Percentiles rank a stretch among this genome's conserved stretches.
phyloP scores from a whole-genome alignment of 1,284 basidiomycete species.

The Phenoliferia sp. region DNA sequence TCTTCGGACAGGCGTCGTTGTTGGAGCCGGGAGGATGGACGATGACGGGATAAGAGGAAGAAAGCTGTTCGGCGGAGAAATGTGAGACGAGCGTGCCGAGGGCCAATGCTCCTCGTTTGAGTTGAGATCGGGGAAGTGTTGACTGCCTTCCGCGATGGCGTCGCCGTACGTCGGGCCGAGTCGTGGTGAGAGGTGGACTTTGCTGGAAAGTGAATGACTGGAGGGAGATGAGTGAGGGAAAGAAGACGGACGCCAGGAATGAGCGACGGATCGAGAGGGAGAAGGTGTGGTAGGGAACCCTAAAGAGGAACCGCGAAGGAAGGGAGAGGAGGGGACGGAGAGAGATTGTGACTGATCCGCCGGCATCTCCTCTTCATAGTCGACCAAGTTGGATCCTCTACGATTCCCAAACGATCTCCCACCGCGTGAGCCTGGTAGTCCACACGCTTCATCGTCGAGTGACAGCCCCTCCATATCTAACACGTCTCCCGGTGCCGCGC shows the following conservation, averaged over 20 bases:
- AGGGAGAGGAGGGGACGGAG: constrained; percentile 21
- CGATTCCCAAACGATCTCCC: background rate
- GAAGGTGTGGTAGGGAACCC: constrained; percentile 1
- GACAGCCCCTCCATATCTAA: constrained; percentile 22
- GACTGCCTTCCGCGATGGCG: background rate
- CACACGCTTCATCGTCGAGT: constrained; percentile 23
- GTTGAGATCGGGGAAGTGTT: constrained; percentile 17
- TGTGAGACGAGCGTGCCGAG: background rate
- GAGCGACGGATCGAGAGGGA: constrained; percentile 6
- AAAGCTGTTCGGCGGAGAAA: background rate
- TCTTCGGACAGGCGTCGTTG: constrained; percentile 8
- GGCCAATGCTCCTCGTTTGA: constrained; percentile 27
- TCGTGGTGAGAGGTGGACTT: constrained; percentile 30
- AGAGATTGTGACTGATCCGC: constrained; percentile 21
- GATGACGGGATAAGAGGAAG: background rate
- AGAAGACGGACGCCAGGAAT: constrained; percentile 19
- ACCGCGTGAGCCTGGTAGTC: background rate
- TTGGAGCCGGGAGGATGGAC: background rate
- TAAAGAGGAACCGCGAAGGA: constrained; percentile 17
- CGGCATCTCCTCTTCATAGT: background rate
- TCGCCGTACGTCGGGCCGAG: constrained; percentile 27
- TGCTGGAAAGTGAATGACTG: too few species aligned
- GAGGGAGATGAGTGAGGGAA: constrained; percentile 12
- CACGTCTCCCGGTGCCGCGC: constrained; percentile 21
- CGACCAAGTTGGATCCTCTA: background rate